These are phyloP conservation scores for Micractinium sp. DNA, from an alignment of 139 green algal species.

Conservation along the genomic window DNA sequence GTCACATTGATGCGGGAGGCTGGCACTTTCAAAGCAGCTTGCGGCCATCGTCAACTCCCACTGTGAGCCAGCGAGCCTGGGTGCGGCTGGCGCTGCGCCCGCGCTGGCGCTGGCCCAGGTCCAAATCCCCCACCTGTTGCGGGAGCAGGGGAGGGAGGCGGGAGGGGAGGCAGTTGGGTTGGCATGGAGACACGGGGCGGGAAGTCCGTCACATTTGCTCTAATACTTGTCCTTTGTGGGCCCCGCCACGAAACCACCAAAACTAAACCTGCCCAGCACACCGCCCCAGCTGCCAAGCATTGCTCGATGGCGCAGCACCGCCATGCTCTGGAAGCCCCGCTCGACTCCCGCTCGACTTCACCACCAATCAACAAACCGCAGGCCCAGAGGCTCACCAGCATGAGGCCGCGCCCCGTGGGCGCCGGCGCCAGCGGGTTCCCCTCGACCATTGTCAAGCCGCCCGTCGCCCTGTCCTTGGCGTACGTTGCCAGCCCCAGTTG, in stretches of 20 bases:
- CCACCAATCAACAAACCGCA: too few species aligned
- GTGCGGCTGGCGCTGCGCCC: constrained; percentile 12
- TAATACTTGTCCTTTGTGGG: too few species aligned
- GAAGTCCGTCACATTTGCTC: too few species aligned
- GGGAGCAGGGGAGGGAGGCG: too few species aligned
- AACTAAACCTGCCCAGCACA: not conserved
- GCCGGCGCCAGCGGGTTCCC: not conserved
- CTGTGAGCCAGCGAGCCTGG: not conserved
- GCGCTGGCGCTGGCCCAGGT: not conserved
- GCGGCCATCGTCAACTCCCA: constrained; percentile 15
- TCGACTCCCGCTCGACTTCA: too few species aligned
- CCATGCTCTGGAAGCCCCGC: too few species aligned
- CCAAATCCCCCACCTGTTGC: not conserved
- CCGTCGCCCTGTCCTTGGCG: not conserved
- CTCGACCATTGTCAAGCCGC: not conserved
- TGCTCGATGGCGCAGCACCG: too few species aligned
- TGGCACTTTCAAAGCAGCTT: constrained; percentile 17
- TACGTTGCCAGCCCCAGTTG: not conserved
- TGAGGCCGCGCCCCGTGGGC: constrained; percentile 1
- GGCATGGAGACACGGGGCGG: not conserved
- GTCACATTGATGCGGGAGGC: too few species aligned
- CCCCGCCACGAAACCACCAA: too few species aligned
- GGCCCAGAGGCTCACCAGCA: not conserved
- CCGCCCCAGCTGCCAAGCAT: not conserved
- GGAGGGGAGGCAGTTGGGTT: not conserved